phyloP scores from a whole-genome alignment of 1,139 yeast genomes.

The Candida dubliniensis region DNA sequence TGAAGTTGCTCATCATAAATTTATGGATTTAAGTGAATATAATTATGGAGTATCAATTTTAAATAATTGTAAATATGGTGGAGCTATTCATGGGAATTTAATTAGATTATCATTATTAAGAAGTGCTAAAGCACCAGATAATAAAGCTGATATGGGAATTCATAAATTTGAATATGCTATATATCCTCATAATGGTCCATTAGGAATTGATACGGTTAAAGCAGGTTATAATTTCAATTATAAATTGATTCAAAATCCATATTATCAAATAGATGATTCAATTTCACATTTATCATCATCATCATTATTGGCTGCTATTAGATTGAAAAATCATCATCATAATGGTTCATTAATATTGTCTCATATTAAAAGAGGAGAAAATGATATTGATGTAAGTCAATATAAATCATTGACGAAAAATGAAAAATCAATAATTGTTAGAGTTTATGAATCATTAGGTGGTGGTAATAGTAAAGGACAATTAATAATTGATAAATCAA shows the following conservation, averaged over 20 bases:
- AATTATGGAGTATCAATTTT: constrained; percentile 85
- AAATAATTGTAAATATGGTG: constrained; percentile 89
- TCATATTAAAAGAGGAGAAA: constrained; percentile 84
- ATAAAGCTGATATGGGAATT: constrained; percentile 87
- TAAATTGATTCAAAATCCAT: constrained; percentile 28
- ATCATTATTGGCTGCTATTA: too few species aligned
- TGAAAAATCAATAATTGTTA: constrained; percentile 58
- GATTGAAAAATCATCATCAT: constrained; percentile 31
- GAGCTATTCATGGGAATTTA: constrained; percentile 83
- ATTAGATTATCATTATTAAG: constrained; percentile 82
- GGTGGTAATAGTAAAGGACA: constrained; percentile 59
- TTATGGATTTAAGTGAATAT: constrained; percentile 85
- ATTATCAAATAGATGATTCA: constrained; percentile 8
- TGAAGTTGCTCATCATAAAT: constrained; percentile 93
- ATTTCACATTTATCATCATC: constrained; percentile 20
- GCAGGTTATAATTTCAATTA: constrained; percentile 82
- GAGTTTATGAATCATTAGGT: constrained; percentile 86
- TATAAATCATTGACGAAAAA: constrained; percentile 38
- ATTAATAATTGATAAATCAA: constrained; percentile 36
- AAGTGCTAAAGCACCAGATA: constrained; percentile 90
- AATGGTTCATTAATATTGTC: constrained; percentile 54
- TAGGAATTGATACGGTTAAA: constrained; percentile 64
- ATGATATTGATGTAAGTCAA: constrained; percentile 57
- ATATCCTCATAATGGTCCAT: constrained; percentile 72
- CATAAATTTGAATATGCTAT: constrained; percentile 84